Evolutionary conservation across 495 filamentous ascomycete species (phyloP), one percentile per base, ranked within the genome.

Genomic region (Aspergillus diversus): DNA sequence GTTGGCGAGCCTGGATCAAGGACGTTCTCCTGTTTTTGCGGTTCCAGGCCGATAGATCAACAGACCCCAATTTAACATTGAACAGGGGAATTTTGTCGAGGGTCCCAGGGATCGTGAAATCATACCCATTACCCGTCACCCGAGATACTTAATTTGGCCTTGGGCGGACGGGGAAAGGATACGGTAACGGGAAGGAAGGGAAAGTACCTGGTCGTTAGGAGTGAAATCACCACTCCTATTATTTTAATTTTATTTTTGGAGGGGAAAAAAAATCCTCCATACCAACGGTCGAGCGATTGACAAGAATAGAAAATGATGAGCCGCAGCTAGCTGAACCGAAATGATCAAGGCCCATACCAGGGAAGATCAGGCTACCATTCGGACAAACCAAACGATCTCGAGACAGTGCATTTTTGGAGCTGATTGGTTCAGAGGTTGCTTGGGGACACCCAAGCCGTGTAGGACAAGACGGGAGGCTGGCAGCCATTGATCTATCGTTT

Each of bases 11-110:
- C 59, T 62, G 56, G 55, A 59, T 49, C 21, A 16, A 21, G 56
- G n/a, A 31, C 3, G 34, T 58, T 37, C 52, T 61, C 35, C 15
- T 37, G 32, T 37, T 52, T 21, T 58, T 61, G 49, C 27, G 43
- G 67, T 69, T 75, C 70, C 67, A 75, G 70, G 63, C 69, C 56
- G 43, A 63, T 32, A 64, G 65, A 66, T 69, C 64, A 68, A 61
- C 66, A 56, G 55, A 39, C 16, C 27, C 61, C 62, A 71, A 71
- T 70, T 72, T 72, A 65, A 43, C 66, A 46, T 27, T 33, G 55
- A 63, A 57, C 47, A 50, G 47, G 11, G 39, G n/a, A 7, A 4
- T 43, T 43, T 65, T 68, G 54, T 64, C 56, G 50, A 64, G 53
- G 50, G 5, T 43, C 59, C 59, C 59, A 60, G 49, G 48, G 58